Base-by-base conservation (phyloP, 805 yeast species). In the Wickerhamiella azymoides region DNA sequence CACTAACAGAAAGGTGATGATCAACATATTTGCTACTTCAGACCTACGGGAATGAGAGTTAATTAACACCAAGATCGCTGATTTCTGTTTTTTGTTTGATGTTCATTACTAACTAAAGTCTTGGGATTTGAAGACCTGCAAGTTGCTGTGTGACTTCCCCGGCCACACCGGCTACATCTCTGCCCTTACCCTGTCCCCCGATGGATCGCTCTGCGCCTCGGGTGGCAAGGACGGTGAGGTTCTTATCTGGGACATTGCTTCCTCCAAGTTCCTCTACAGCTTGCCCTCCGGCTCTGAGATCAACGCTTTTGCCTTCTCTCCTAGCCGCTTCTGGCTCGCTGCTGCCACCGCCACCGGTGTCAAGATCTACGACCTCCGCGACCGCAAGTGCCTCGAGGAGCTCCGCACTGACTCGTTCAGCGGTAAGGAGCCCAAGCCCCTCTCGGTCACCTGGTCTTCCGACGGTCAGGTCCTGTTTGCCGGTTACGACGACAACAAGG, bases 261-360 rank as follows among this genome's bases (percentile, higher is more conserved):
- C 77, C 63, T 78, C 82, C 76, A 70, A 72, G 65, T 79, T 88
- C 65, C 76, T 88, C 66, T 89, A 86, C 94, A 80, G 95, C 65
- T 79, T 92, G 70, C 74, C 77, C 64, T 89, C 95, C 62, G 85
- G 92, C 70, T 92, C 89, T 67, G 97, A 89, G 78, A 86, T 92
- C 62, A 84, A 84, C 72, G 93, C 96, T 69, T 79, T 92, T 68
- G 94, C 96, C 63, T 92, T 92, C 94, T 89, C 97, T 70, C 98
- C 99, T 75, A 84, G 84, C 94, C 88, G 98, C 82, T 92, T 84
- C 93, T 92, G 98, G 98, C 83, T 92, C 71, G 89, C 94, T 69
- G 98, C 97, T 74, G 97, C 98, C 67, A 92, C 99, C 63, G 74
- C 96, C 58, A 74, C 95, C 59, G 92, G 96, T 66, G 85, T 92